Evolutionary conservation across 2,329 filamentous ascomycete genomes (phyloP).

Genomic region (Botrytis aclada): DNA sequence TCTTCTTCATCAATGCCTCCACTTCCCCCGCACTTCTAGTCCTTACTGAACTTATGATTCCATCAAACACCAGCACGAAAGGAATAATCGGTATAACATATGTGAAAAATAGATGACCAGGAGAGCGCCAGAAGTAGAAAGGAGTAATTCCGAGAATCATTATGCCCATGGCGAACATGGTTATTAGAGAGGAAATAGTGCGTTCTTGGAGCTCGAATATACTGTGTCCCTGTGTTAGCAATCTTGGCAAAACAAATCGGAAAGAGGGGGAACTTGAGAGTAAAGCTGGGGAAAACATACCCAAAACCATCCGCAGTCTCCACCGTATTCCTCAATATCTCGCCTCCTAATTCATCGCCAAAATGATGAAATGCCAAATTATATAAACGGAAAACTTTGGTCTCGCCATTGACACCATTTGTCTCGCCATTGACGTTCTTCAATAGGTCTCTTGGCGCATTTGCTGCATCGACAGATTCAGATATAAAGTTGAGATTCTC

Average conservation of each 20-base stretch:
- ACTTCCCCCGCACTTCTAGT: constrained; percentile 67
- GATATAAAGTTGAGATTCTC: constrained; percentile 58
- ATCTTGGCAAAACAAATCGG: no score
- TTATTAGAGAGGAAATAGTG: constrained; percentile 51
- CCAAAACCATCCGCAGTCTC: constrained; percentile 64
- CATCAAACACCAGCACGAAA: constrained; percentile 66
- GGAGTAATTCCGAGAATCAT: constrained; percentile 52
- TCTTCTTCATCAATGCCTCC: constrained; percentile 53
- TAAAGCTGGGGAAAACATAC: constrained; percentile 32
- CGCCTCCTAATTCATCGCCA: constrained; percentile 57
- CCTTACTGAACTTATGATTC: constrained; percentile 62
- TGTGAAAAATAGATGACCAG: constrained; percentile 56
- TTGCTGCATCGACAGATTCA: constrained; percentile 61
- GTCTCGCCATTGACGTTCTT: constrained; percentile 34
- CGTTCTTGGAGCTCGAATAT: constrained; percentile 76
- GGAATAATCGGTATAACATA: constrained; percentile 66
- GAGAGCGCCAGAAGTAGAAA: constrained; percentile 44
- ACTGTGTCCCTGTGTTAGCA: constrained; percentile 32
- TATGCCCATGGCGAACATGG: constrained; percentile 51
- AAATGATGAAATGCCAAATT: constrained; percentile 78
- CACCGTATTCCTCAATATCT: constrained; percentile 62
- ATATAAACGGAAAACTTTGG: constrained; percentile 64
- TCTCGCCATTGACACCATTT: constrained; percentile 33
- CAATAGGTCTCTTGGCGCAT: constrained; percentile 50
- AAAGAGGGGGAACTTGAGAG: neutral